phyloP scores from a whole-genome alignment of 2,329 filamentous ascomycete genomes.

The Hypoxylon sp. region DNA sequence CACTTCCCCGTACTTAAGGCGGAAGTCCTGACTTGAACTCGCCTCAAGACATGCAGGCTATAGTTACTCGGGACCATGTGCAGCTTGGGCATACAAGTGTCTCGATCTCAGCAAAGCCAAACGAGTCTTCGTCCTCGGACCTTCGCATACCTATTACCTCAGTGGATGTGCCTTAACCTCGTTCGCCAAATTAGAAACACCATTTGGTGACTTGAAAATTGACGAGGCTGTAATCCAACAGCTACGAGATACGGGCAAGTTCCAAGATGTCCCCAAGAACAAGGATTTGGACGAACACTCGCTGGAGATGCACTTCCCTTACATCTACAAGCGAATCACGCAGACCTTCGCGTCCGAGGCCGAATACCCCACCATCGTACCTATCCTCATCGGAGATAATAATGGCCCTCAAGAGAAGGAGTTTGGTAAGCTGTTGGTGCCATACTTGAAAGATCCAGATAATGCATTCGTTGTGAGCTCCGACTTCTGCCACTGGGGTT shows the following conservation, averaged over 20 bases:
- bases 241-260: conserved; percentile 61
- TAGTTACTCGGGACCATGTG: conserved; percentile 87
- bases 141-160: conserved; percentile 88
- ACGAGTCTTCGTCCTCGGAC: conserved; percentile 89
- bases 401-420: conserved; percentile 69
- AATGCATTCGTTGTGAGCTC: conserved; percentile 91
- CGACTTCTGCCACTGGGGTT: conserved; percentile 97
- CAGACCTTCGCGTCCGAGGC: conserved; percentile 58
- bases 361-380: conserved; percentile 78
- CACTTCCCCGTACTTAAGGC: conserved; percentile 7
- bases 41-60: conserved; percentile 86
- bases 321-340: conserved; percentile 80
- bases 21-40: conserved; percentile 24
- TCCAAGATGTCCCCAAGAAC: conserved; percentile 69
- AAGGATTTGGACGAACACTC: conserved; percentile 88
- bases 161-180: conserved; percentile 78
- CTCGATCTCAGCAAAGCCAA: conserved; percentile 85
- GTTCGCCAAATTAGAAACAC: conserved; percentile 76
- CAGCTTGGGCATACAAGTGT: conserved; percentile 92
- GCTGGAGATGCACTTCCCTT: conserved; percentile 95
- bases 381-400: conserved; percentile 85
- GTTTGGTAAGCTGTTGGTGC: conserved; percentile 75
- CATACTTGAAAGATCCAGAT: conserved; percentile 76
- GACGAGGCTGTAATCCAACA: conserved; percentile 65
- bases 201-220: conserved; percentile 74